Percentiles rank a stretch among this genome's conserved stretches.
Conservation (phyloP, 2,329 filamentous ascomycete genomes). For the Alternaria angustiovoidea region DNA sequence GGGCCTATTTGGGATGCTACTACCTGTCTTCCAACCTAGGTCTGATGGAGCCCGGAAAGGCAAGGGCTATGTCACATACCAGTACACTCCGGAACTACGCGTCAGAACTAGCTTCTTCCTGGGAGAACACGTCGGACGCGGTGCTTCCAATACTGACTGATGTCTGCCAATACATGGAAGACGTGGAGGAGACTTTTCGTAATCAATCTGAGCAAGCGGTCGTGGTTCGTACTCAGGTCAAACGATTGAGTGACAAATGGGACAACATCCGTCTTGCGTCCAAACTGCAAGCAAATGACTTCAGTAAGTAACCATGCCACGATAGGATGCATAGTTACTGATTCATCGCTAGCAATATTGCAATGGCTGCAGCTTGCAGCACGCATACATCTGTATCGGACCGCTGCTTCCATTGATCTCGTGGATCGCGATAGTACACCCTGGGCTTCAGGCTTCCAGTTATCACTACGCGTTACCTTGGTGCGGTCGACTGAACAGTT, state of each 20-base stretch:
- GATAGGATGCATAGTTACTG: conserved; percentile 9
- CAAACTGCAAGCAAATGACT: conserved; percentile 41
- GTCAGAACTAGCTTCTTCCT: conserved; percentile 40
- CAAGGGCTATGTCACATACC: conserved; percentile 37
- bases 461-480: conserved; percentile 43
- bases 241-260: conserved; percentile 46
- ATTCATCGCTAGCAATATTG: conserved; percentile 35
- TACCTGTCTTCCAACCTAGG: conserved; percentile 42
- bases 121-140: conserved; percentile 43
- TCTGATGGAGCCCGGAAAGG: conserved; percentile 34
- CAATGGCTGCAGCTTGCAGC: conserved; percentile 45
- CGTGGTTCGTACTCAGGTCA: conserved; percentile 43
- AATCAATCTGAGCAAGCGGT: conserved; percentile 38
- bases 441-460: conserved; percentile 47
- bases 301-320: conserved; percentile 30
- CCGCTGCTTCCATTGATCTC: conserved; percentile 38
- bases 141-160: conserved; percentile 43
- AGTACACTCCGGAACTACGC: conserved; percentile 41
- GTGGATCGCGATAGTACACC: conserved; percentile 39
- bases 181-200: conserved; percentile 46
- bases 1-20: conserved; percentile 48
- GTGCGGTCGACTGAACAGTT: conserved; percentile 46
- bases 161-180: conserved; percentile 47
- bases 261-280: conserved; percentile 41
- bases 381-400: conserved; percentile 40